phyloP scores from a whole-genome alignment of 2,329 filamentous ascomycete genomes.

The Ploettnerulaceae sp. region DNA sequence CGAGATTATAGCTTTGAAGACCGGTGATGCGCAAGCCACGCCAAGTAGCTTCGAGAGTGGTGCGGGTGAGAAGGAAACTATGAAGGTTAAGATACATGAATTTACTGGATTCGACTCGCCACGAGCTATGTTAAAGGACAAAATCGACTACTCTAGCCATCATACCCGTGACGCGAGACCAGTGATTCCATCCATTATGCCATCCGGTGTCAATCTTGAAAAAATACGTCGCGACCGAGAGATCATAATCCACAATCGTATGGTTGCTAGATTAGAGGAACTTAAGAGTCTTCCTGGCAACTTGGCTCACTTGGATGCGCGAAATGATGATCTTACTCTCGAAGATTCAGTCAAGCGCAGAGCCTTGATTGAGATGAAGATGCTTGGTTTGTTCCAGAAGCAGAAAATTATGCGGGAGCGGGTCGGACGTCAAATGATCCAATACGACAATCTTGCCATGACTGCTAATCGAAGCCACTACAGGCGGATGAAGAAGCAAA shows the following conservation, averaged over 20 bases:
- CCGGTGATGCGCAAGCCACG: conserved; percentile 34
- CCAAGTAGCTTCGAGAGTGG: conserved; percentile 35
- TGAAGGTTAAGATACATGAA: conserved; percentile 49
- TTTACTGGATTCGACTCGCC: conserved; percentile 59
- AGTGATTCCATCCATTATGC: conserved; percentile 83
- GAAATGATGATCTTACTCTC: conserved; percentile 60
- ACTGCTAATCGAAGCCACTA: conserved; percentile 90
- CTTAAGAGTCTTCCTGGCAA: conserved; percentile 81
- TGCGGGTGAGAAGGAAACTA: conserved; percentile 31
- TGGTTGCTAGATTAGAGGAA: conserved; percentile 78
- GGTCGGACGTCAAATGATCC: conserved; percentile 86
- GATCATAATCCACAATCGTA: conserved; percentile 81
- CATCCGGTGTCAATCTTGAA: conserved; percentile 81
- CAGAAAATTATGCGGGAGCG: conserved; percentile 81
- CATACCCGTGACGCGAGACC: conserved; percentile 68
- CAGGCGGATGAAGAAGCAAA: conserved; percentile 95
- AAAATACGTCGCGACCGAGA: conserved; percentile 83
- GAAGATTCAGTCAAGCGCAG: conserved; percentile 84
- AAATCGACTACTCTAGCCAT: conserved; percentile 78
- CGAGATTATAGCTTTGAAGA: conserved; percentile 23
- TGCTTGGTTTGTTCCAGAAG: conserved; percentile 79
- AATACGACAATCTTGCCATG: conserved; percentile 95
- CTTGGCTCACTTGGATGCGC: conserved; percentile 78
- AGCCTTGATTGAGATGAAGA: conserved; percentile 93
- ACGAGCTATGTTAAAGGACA: conserved; percentile 43